Conservation (phyloP, 192 early-diverging fungal species). For the Entomortierella lignicola region DNA sequence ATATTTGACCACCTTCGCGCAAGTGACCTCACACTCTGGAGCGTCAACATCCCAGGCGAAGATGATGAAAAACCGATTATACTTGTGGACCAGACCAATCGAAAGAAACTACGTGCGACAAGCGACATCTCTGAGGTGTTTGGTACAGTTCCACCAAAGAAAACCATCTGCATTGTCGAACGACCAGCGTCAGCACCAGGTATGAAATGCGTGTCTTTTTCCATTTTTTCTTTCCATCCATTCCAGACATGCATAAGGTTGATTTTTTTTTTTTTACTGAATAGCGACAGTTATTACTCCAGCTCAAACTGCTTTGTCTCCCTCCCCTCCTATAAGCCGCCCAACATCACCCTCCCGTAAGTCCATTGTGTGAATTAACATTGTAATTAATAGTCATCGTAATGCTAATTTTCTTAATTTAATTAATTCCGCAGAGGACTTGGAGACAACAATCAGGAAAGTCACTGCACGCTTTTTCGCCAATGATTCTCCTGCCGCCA, state of each 20-base stretch:
- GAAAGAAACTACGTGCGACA: not conserved
- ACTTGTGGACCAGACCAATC: not conserved
- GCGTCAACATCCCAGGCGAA: not conserved
- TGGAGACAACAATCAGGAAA: slow-evolving; percentile 3
- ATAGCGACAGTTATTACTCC: not conserved
- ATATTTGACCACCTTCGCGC: not conserved
- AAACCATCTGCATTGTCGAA: not conserved
- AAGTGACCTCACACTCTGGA: not conserved
- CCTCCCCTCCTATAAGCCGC: not conserved
- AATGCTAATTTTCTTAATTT: not conserved
- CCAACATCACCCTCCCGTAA: slow-evolving; percentile 1
- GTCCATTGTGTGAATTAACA: not conserved
- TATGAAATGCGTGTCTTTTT: not conserved
- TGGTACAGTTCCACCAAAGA: not conserved
- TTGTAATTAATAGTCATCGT: not conserved
- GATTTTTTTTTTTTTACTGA: not conserved
- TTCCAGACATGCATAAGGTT: not conserved
- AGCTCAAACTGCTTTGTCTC: not conserved
- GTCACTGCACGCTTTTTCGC: not conserved
- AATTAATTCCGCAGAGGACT: not conserved
- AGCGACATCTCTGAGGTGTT: not conserved
- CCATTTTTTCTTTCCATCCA: not conserved
- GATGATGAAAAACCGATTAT: not conserved
- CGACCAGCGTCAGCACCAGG: too few species aligned
- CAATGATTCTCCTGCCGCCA: not conserved